Conservation (phyloP, 257 asterid genomes). For the Cinchona pubescens region DNA sequence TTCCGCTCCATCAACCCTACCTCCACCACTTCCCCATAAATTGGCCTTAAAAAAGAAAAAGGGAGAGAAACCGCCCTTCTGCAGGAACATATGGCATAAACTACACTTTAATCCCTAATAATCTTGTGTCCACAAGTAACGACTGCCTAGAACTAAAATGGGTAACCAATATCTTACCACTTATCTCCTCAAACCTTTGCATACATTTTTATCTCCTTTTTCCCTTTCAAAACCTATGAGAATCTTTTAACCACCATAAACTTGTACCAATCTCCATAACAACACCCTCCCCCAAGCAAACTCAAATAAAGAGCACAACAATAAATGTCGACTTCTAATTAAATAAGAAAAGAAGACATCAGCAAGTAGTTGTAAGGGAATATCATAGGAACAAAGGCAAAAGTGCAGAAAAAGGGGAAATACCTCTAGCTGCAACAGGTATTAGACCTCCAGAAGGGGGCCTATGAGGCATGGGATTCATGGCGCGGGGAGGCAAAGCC, state of each 20-base stretch:
- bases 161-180: not conserved
- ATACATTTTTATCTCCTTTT: not conserved
- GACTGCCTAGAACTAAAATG: not conserved
- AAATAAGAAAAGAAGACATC: not conserved
- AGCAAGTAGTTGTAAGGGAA: not conserved
- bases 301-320: not conserved
- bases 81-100: not conserved
- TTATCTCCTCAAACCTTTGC: not conserved
- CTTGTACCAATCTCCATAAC: not conserved
- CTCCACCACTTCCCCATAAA: not conserved
- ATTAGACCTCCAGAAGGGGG: slow-evolving; percentile 67
- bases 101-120: not conserved
- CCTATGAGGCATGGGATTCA: slow-evolving; percentile 58
- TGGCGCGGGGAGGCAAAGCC: slow-evolving; percentile 56
- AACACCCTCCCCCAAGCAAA: not conserved
- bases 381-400: no score
- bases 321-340: not conserved
- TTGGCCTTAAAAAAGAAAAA: not conserved
- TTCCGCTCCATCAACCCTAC: not conserved
- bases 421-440: slow-evolving; percentile 75
- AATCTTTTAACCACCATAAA: not conserved
- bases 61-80: not conserved
- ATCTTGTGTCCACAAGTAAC: not conserved
- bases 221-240: not conserved
- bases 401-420: not conserved